A percentile compares a stretch with the other conserved stretches of the same genome.
These are phyloP conservation scores for Pterocarpus santalinus DNA, from an alignment of 306 rosid species.

Conservation along the genomic window DNA sequence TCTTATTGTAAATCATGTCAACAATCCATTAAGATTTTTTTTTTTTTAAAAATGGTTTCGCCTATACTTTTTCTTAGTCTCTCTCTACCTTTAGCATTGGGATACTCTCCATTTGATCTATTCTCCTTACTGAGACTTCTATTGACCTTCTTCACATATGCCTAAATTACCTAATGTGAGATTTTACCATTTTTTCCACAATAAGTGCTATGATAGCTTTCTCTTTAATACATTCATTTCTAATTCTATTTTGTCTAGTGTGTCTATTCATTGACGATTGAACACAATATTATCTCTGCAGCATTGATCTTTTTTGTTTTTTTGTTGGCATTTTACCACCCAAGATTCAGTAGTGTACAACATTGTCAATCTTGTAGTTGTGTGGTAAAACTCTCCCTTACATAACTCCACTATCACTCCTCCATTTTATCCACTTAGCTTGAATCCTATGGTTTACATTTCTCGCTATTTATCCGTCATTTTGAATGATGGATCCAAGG, in stretches of 20 bases:
- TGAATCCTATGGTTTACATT: no score
- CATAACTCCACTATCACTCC: no score
- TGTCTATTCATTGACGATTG: not conserved
- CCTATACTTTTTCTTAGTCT: not conserved
- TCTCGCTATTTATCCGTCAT: no score
- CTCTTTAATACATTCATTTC: not conserved
- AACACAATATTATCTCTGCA: no score
- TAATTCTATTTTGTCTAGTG: not conserved
- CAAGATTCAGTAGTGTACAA: no score
- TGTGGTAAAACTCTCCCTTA: no score
- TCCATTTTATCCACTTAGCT: no score
- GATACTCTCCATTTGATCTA: not conserved
- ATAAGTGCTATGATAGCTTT: not conserved
- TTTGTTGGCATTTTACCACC: not conserved
- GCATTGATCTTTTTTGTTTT: no score
- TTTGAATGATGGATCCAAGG: no score
- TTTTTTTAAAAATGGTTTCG: not conserved
- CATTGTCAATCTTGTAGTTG: no score
- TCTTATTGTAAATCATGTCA: not conserved
- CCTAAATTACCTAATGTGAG: not conserved
- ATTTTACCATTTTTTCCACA: not conserved
- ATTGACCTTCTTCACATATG: no score
- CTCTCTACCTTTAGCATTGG: not conserved
- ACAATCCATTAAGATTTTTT: no score
- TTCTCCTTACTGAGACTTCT: not conserved